Percentiles rank a stretch among this genome's conserved stretches.
These are phyloP conservation scores for Cupressus sempervirens DNA, from an alignment of 75 land plant genomes.

Conservation along the genomic window DNA sequence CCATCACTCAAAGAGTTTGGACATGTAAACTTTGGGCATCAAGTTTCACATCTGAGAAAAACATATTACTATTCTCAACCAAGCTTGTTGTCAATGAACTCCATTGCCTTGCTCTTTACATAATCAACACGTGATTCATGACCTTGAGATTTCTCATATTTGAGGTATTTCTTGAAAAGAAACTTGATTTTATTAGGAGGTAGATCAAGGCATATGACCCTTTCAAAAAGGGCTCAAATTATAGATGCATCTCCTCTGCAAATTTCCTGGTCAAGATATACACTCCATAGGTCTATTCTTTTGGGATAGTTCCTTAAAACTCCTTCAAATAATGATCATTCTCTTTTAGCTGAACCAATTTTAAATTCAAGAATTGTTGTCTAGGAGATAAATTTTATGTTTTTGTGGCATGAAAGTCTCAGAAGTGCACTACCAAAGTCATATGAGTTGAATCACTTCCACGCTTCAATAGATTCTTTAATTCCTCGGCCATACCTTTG, in stretches of 20 bases:
- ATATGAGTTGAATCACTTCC: slow-evolving; percentile 55
- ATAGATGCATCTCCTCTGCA: slow-evolving; percentile 57
- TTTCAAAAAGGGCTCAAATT: slow-evolving; percentile 87
- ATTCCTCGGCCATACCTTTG: slow-evolving; percentile 81
- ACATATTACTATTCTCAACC: slow-evolving; percentile 11
- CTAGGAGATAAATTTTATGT: slow-evolving; percentile 80
- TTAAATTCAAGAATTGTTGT: slow-evolving; percentile 85
- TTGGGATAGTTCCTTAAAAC: slow-evolving; percentile 86
- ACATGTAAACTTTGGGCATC: neutral
- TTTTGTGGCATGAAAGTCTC: slow-evolving; percentile 77
- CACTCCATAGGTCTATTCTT: slow-evolving; percentile 91
- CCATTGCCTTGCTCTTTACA: slow-evolving; percentile 87
- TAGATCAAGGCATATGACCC: slow-evolving; percentile 71
- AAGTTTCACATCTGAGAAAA: neutral
- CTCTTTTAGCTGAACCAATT: slow-evolving; percentile 77
- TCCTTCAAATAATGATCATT: slow-evolving; percentile 81
- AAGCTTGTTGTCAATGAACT: slow-evolving; percentile 63
- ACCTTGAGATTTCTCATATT: slow-evolving; percentile 71
- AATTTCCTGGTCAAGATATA: slow-evolving; percentile 97
- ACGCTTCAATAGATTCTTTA: slow-evolving; percentile 47
- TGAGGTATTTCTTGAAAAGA: slow-evolving; percentile 84
- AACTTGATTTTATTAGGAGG: slow-evolving; percentile 91
- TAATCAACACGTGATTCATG: slow-evolving; percentile 69
- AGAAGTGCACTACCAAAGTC: slow-evolving; percentile 57
- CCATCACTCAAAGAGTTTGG: neutral